These are phyloP conservation scores for Lachancea waltii DNA, from an alignment of 805 yeast genomes.

Conservation along the genomic window DNA sequence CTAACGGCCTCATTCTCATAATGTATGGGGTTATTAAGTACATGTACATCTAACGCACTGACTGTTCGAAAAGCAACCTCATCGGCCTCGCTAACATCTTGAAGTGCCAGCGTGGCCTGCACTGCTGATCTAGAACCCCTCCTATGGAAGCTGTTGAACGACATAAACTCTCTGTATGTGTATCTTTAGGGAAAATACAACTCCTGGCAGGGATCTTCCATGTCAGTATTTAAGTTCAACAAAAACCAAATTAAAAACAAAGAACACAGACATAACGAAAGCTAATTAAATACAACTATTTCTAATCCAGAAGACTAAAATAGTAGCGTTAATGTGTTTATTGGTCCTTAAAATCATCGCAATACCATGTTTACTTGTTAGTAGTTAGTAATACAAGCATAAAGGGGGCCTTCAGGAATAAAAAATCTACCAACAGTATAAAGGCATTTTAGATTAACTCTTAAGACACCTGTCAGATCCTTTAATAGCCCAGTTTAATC, in stretches of 20 bases:
- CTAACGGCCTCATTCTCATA: constrained; percentile 10
- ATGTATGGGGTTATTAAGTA: constrained; percentile 15
- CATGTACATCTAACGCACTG: constrained; percentile 12
- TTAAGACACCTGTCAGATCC: too few species aligned
- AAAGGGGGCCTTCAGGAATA: too few species aligned
- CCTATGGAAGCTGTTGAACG: constrained; percentile 14
- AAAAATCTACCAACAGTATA: too few species aligned
- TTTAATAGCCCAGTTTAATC: too few species aligned
- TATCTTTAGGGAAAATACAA: too few species aligned
- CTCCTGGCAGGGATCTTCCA: not conserved
- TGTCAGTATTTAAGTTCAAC: not conserved
- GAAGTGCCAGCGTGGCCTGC: constrained; percentile 15
- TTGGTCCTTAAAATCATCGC: too few species aligned
- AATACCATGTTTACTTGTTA: too few species aligned
- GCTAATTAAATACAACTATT: too few species aligned
- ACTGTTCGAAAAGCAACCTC: not conserved
- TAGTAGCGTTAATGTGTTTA: too few species aligned
- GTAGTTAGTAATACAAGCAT: too few species aligned
- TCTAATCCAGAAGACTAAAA: too few species aligned
- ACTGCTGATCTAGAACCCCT: constrained; percentile 19
- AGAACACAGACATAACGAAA: not conserved
- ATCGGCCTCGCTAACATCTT: constrained; percentile 7
- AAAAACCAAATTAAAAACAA: not conserved
- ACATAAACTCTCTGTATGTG: constrained; percentile 5
- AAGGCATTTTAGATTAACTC: too few species aligned